Percentiles rank a stretch among this genome's conserved stretches.
Conservation (phyloP, 345 rosid species). For the Sonneratia caseolaris region DNA sequence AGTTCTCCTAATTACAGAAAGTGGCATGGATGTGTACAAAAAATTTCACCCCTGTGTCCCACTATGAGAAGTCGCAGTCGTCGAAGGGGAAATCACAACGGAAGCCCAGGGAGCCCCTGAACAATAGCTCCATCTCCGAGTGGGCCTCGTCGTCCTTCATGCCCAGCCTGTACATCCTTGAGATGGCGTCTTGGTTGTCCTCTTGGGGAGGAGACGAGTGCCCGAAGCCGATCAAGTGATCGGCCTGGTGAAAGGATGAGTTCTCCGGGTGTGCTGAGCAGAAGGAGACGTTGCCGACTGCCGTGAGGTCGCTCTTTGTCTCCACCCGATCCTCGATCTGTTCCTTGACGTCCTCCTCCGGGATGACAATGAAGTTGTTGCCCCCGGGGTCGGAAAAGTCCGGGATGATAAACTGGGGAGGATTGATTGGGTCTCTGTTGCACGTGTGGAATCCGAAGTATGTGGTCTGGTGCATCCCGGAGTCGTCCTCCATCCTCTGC, state of each 20-base stretch:
- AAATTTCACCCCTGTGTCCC: neutral
- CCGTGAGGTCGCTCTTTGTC: conserved; percentile 9
- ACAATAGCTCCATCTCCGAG: neutral
- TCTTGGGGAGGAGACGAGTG: neutral
- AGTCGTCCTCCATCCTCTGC: conserved; percentile 44
- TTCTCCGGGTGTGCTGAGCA: neutral
- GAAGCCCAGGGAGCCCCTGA: neutral
- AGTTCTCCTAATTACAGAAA: too few species aligned
- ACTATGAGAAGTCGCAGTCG: neutral
- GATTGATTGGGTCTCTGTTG: conserved; percentile 4
- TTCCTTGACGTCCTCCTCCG: conserved; percentile 1
- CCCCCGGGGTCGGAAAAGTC: neutral
- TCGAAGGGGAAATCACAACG: neutral
- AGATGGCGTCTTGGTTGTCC: neutral
- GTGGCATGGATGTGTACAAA: neutral
- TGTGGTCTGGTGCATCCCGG: conserved; percentile 34
- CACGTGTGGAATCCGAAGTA: conserved; percentile 66
- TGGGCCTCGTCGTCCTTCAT: neutral
- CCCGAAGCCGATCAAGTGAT: neutral
- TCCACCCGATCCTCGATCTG: conserved; percentile 9
- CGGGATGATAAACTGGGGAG: neutral
- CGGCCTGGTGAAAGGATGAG: neutral
- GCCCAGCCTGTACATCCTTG: neutral
- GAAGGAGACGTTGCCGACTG: conserved; percentile 3
- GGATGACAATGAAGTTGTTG: neutral